Conservation (phyloP, 2,329 filamentous ascomycete genomes). For the Cladosporium sphaerospermum region DNA sequence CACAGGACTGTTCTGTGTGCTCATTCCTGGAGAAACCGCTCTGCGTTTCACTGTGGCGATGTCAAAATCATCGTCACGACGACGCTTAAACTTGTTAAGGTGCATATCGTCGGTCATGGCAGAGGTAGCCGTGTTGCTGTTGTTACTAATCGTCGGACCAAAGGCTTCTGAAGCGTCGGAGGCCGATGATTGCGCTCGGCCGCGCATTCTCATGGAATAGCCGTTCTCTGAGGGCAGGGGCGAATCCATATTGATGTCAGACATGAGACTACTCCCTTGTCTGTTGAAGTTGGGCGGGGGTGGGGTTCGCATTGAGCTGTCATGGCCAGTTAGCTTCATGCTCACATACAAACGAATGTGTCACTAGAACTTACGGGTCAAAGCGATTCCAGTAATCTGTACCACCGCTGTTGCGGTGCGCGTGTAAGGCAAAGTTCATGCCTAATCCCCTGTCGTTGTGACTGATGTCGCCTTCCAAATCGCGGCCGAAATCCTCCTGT, state of each 20-base stretch:
- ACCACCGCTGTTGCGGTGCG: slow-evolving; percentile 64
- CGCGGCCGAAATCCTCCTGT: slow-evolving; percentile 64
- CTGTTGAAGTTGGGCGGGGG: slow-evolving; percentile 54
- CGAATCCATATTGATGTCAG: slow-evolving; percentile 68
- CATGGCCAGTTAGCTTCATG: not conserved
- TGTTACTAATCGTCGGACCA: slow-evolving; percentile 14
- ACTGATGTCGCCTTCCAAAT: slow-evolving; percentile 35
- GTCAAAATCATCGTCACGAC: slow-evolving; percentile 86
- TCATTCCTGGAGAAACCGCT: slow-evolving; percentile 86
- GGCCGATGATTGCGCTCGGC: slow-evolving; percentile 27
- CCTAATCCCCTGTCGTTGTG: slow-evolving; percentile 41
- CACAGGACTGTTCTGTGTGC: slow-evolving; percentile 81
- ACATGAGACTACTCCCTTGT: slow-evolving; percentile 47
- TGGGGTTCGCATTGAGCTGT: slow-evolving; percentile 50
- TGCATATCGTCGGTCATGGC: slow-evolving; percentile 29
- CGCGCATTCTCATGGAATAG: slow-evolving; percentile 23
- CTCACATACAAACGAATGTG: not conserved
- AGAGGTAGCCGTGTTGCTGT: slow-evolving; percentile 11
- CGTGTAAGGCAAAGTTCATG: slow-evolving; percentile 69
- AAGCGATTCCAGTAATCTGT: slow-evolving; percentile 75
- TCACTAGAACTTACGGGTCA: slow-evolving; percentile 45
- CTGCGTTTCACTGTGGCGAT: slow-evolving; percentile 81
- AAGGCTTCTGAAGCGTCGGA: slow-evolving; percentile 29
- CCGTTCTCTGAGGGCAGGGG: slow-evolving; percentile 34
- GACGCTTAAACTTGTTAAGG: slow-evolving; percentile 54